Evolutionary conservation across 345 rosid genomes (phyloP), one percentile per base, ranked within the genome.

Genomic region (Citrus medica): DNA sequence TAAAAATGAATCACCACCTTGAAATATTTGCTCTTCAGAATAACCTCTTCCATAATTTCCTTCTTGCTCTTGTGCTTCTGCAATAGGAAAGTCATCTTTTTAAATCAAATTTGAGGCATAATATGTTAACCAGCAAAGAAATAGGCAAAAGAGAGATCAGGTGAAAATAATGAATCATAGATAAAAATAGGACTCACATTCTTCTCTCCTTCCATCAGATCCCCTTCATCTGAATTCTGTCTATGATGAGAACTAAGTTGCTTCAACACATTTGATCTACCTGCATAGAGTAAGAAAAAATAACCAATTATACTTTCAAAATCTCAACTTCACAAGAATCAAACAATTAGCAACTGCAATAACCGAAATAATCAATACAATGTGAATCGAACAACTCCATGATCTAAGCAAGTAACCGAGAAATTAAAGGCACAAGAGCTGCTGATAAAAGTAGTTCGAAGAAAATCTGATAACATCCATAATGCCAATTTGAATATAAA

Each of bases 21-120:
- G 87, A 89, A 95, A 90, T 82, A 86, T 82, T 96, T 96, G 91
- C 98, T 94, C 89, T 96, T 96, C 87, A 92, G 83, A 77, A 94
- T 96, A 79, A 96, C 86, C 90, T 96, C 97, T 78, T 89, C 87
- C 97, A 90, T 94, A 24, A 91, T 87, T 89, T 96, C 97, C 80
- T 92, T 96, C 86, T 96, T 96, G 73, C 87, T 85, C 87, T 89
- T 96, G 82, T 82, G 97, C 67, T 82, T 92, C 98, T 95, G 94
- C 81, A 82, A 73, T 59, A 40, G 58, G 32, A 62, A 80, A 75
- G 53, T 48, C 59, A 71, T 73, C 63, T 60, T 58, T 59, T 55
- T 68, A 32, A 79, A 65, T 67, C 55, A 79, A 16, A 24, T 51
- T 21, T 22, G 68, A 24, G 48, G 64, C 56, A 76, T 59, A 32